Conservation (phyloP, 169 alveolate species). For the Plasmodium vinckei region DNA sequence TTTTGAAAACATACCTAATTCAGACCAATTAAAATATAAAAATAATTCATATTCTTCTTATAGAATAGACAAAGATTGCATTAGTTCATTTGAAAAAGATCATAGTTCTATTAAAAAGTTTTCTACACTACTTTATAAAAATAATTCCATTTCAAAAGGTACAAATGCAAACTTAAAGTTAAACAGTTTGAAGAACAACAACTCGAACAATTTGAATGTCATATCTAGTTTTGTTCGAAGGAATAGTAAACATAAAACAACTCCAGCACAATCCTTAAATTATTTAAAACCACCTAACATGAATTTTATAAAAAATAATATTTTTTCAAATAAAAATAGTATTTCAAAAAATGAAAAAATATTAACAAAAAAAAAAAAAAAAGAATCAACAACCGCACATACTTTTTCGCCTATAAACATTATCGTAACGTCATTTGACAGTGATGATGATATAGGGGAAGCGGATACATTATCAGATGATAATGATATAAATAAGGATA, state of each 20-base stretch:
- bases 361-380: constrained; percentile 20
- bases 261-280: constrained; percentile 64
- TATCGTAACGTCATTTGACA: constrained; percentile 56
- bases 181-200: no score
- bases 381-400: constrained; percentile 30
- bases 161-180: no score
- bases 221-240: constrained; percentile 27
- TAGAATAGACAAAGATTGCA: no score
- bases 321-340: constrained; percentile 20
- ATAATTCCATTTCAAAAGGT: no score
- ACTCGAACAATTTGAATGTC: constrained; percentile 1
- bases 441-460: constrained; percentile 26
- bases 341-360: constrained; percentile 12
- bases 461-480: background rate
- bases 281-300: constrained; percentile 69
- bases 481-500: background rate
- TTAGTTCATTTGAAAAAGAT: no score
- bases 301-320: constrained; percentile 37
- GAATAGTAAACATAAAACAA: constrained; percentile 69
- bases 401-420: constrained; percentile 36
- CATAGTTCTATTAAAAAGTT: no score
- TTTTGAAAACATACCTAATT: no score
- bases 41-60: no score
- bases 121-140: no score
- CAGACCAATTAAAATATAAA: no score